Evolutionary conservation across 441 rosid species (phyloP), one percentile per base, ranked within the genome.

Genomic region (Lepidium campestre): DNA sequence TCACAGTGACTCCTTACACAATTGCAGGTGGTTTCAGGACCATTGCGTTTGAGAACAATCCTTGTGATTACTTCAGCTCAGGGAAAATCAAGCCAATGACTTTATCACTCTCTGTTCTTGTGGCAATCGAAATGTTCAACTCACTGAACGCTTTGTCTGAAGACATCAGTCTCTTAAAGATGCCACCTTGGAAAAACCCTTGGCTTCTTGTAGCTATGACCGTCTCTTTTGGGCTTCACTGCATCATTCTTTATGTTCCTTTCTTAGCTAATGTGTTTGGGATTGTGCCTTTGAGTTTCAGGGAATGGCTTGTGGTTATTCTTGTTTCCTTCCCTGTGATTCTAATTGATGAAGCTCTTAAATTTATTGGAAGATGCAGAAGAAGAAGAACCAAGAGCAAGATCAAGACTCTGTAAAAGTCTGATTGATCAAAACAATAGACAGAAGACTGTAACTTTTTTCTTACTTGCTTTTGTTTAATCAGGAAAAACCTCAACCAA

Each of bases 161-260:
- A 79, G 87, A 92, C 69, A 83, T 78, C 72, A 92, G 98, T 78
- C 76, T 89, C 79, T 50, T 89, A 10, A 83, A 45, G 4, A 82
- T 92, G 93, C 95, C 96, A 35, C 98, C 96, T 4, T 92, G 96
- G 98, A 86, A 78, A 72, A 92, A 92, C 71, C 96, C 95, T 45
- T 92, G 91, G 89, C 98, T 92, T 62, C 70, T 92, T 76, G 81
- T 82, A 60, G 96, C 98, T 25, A 87, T 87, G 96, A 72, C 85
- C 4, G 62, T 89, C 77, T 92, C 98, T 14, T 78, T 92, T 7
- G 89, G 84, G 46, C 87, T 89, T 27, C 96, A 92, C 54, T 86
- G 86, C 64, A 78, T 92, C 40, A 84, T 92, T 41, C 95, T 92
- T 47, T 92, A 89, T 19, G 84, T 86, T 61, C 95, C 98, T 15